A percentile compares a stretch with the other conserved stretches of the same genome.
Conservation (phyloP, 1,284 basidiomycete species). For the Inonotus hispidus region DNA sequence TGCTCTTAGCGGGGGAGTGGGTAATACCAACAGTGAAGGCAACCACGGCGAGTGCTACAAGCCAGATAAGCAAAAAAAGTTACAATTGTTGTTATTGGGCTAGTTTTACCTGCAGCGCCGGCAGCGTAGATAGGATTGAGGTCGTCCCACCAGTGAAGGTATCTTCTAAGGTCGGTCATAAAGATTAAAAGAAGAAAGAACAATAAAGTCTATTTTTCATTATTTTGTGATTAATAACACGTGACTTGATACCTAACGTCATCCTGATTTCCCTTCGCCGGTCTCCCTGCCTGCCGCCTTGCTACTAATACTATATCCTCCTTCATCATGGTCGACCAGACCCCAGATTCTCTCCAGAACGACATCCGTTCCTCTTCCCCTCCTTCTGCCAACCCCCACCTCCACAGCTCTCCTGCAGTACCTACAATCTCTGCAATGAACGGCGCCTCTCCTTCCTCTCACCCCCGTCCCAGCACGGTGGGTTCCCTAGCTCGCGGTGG, state of each 20-base stretch:
- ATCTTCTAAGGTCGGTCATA: background rate
- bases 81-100: background rate
- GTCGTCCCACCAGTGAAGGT: background rate
- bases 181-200: background rate
- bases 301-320: background rate
- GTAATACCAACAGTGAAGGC: conserved; percentile 29
- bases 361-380: background rate
- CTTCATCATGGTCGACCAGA: conserved; percentile 4
- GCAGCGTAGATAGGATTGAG: conserved; percentile 7
- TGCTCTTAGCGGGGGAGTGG: conserved; percentile 20
- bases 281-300: too few relatives aligned
- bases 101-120: conserved; percentile 8
- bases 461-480: conserved; percentile 32
- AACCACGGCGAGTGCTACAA: conserved; percentile 23
- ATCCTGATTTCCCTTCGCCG: too few relatives aligned
- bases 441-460: conserved; percentile 19
- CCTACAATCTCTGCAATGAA: background rate
- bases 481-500: conserved; percentile 33
- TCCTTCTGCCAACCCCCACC: background rate
- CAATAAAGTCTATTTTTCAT: too few relatives aligned
- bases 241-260: background rate
- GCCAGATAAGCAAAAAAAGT: background rate
- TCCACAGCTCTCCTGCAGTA: background rate
- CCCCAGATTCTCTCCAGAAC: background rate
- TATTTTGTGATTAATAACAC: too few relatives aligned